Percentiles rank a stretch among this genome's conserved stretches.
These are phyloP conservation scores for Onygena corvina DNA, from an alignment of 2,329 filamentous ascomycete genomes.

Conservation along the genomic window DNA sequence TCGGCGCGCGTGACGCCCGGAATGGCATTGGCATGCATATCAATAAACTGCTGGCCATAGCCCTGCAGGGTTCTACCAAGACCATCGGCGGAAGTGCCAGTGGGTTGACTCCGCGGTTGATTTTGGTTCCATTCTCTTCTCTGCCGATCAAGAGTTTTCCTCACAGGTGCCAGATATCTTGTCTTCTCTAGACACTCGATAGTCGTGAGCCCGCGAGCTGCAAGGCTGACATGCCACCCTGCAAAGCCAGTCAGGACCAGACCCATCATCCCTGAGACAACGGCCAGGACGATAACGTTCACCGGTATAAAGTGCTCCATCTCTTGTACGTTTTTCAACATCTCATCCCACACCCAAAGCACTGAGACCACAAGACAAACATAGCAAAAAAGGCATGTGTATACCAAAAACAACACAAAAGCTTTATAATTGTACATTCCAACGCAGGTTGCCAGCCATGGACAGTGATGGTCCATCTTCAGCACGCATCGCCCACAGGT, in stretches of 20 bases:
- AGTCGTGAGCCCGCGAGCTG: constrained; percentile 70
- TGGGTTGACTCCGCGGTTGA: constrained; percentile 9
- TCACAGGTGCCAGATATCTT: constrained; percentile 72
- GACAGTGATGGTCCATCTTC: constrained; percentile 99
- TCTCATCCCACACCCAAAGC: constrained; percentile 74
- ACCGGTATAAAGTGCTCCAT: constrained; percentile 70
- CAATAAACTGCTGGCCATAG: constrained; percentile 61
- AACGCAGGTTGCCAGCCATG: constrained; percentile 93
- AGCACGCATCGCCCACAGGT: constrained; percentile 87
- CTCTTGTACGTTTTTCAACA: constrained; percentile 58
- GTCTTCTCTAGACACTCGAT: constrained; percentile 96
- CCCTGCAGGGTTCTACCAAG: constrained; percentile 40
- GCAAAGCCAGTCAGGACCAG: constrained; percentile 83
- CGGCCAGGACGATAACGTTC: constrained; percentile 78
- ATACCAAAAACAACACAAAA: constrained; percentile 83
- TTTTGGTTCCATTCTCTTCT: constrained; percentile 37
- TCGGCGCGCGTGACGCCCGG: constrained; percentile 70
- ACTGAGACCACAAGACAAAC: constrained; percentile 65
- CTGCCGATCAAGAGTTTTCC: constrained; percentile 56
- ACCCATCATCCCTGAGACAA: constrained; percentile 81
- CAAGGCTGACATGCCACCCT: constrained; percentile 77
- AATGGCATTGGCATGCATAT: constrained; percentile 69
- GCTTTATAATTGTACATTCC: constrained; percentile 91
- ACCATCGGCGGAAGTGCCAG: constrained; percentile 23
- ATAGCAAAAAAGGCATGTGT: constrained; percentile 77